These are phyloP conservation scores for Verbascum thapsus DNA, from an alignment of 257 asterid genomes.

Conservation along the genomic window DNA sequence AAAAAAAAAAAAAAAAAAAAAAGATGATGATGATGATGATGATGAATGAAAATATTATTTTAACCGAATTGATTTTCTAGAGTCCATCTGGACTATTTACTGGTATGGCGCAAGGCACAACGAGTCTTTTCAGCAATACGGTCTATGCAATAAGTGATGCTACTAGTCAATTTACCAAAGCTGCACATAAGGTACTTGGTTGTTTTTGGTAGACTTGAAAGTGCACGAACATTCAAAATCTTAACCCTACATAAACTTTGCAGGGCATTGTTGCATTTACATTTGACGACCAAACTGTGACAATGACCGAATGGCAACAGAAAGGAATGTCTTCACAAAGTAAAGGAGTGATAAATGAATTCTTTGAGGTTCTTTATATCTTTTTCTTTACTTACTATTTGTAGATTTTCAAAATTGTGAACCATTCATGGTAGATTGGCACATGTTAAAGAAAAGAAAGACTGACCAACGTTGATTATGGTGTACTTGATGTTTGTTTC, in stretches of 20 bases:
- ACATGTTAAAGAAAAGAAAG: conserved; percentile 1
- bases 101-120: conserved; percentile 96
- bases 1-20: neutral
- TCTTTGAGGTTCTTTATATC: conserved; percentile 68
- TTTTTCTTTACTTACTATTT: conserved; percentile 14
- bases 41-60: neutral
- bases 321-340: conserved; percentile 75
- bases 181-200: conserved; percentile 83
- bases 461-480: neutral
- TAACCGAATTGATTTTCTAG: conserved; percentile 50
- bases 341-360: conserved; percentile 92
- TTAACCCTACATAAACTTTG: conserved; percentile 31
- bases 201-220: conserved; percentile 24
- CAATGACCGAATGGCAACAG: conserved; percentile 68
- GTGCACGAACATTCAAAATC: conserved; percentile 19
- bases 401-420: neutral
- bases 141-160: conserved; percentile 97
- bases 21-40: too few species aligned
- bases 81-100: conserved; percentile 90
- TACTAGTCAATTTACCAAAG: conserved; percentile 95
- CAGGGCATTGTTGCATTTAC: conserved; percentile 98
- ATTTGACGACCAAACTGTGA: conserved; percentile 70
- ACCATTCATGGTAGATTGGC: conserved; percentile 5
- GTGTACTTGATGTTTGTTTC: too few species aligned
- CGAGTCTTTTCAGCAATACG: conserved; percentile 92